Evolutionary conservation across 148 eudicot genomes (phyloP).

Genomic region (Rhododendron griersonianum): DNA sequence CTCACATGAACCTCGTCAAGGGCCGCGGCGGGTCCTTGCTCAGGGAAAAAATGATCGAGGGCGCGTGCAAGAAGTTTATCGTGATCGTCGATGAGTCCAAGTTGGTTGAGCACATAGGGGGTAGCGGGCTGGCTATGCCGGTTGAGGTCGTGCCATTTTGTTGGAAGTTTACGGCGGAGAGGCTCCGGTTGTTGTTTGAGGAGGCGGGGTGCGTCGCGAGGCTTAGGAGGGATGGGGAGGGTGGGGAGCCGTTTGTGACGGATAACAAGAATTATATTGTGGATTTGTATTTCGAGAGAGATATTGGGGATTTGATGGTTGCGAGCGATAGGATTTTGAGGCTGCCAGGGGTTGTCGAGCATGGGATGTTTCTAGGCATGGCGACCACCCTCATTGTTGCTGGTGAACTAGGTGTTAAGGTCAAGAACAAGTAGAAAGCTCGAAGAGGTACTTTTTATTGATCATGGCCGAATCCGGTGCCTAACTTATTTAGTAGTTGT

Average conservation of each 20-base stretch:
- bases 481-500: background rate
- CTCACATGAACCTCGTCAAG: conserved; percentile 66
- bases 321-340: conserved; percentile 72
- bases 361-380: conserved; percentile 85
- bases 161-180: conserved; percentile 60
- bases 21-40: conserved; percentile 77
- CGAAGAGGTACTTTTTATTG: conserved; percentile 11
- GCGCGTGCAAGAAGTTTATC: conserved; percentile 63
- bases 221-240: conserved; percentile 42
- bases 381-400: conserved; percentile 79
- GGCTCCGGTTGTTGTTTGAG: conserved; percentile 47
- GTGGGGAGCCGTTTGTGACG: conserved; percentile 52
- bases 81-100: conserved; percentile 81
- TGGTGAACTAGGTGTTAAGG: conserved; percentile 57
- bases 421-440: conserved; percentile 40
- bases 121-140: conserved; percentile 83
- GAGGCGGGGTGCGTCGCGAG: conserved; percentile 60
- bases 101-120: conserved; percentile 67
- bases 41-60: conserved; percentile 84
- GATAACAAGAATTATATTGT: conserved; percentile 79
- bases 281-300: conserved; percentile 71
- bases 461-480: background rate
- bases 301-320: conserved; percentile 65
- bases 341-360: conserved; percentile 80
- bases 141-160: conserved; percentile 85